A percentile compares a stretch with the other conserved stretches of the same genome.
phyloP scores from a whole-genome alignment of 2,329 filamentous ascomycete species.

The Ascocoryne sarcoides region DNA sequence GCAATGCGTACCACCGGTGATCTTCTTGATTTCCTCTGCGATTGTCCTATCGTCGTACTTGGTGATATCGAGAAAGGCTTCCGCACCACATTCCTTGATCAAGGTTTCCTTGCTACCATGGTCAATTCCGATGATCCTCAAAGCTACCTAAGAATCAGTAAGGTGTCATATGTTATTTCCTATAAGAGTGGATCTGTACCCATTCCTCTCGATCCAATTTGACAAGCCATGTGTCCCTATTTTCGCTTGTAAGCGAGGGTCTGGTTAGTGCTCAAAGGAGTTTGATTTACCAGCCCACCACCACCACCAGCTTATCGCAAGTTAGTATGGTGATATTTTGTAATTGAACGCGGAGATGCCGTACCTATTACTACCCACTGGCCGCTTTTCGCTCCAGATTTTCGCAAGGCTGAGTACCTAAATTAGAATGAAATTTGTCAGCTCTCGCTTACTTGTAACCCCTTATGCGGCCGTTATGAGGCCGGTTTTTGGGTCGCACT shows the following conservation, averaged over 20 bases:
- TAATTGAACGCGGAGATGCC: slow-evolving; percentile 8
- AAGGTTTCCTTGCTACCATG: slow-evolving; percentile 51
- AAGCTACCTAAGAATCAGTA: slow-evolving; percentile 42
- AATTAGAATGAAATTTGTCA: slow-evolving; percentile 15
- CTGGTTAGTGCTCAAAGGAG: slow-evolving; percentile 1
- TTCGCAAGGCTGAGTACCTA: slow-evolving; percentile 53
- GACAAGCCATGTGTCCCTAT: slow-evolving; percentile 51
- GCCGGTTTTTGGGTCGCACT: background rate
- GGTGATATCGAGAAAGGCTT: slow-evolving; percentile 57
- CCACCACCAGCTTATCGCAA: slow-evolving; percentile 41
- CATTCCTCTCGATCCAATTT: slow-evolving; percentile 36
- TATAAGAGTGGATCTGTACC: slow-evolving; percentile 7
- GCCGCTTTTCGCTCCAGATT: slow-evolving; percentile 41
- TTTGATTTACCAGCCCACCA: slow-evolving; percentile 41
- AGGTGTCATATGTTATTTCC: background rate
- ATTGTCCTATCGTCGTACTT: slow-evolving; percentile 41
- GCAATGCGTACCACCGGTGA: slow-evolving; percentile 38
- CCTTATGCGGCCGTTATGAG: slow-evolving; percentile 10
- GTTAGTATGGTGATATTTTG: slow-evolving; percentile 11
- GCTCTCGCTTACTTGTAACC: slow-evolving; percentile 20
- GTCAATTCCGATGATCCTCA: slow-evolving; percentile 58
- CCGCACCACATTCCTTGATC: slow-evolving; percentile 51
- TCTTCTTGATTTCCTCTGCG: slow-evolving; percentile 44
- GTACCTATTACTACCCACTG: slow-evolving; percentile 28
- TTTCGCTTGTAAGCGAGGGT: slow-evolving; percentile 10